These are phyloP conservation scores for Salvia miltiorrhiza DNA, from an alignment of 257 asterid species.

Conservation along the genomic window DNA sequence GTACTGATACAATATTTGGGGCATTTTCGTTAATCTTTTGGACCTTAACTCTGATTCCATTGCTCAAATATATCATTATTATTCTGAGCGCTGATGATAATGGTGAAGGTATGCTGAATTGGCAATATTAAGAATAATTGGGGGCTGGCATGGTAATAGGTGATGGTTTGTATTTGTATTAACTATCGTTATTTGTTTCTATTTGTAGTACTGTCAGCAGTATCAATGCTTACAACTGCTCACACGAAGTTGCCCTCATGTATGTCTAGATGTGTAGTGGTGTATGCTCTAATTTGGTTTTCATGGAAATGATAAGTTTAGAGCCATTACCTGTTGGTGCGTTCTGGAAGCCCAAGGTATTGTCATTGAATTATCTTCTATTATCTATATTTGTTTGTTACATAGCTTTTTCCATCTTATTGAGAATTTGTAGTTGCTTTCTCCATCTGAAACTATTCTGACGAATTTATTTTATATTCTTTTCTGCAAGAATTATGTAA, in stretches of 20 bases:
- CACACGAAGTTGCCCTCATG: constrained; percentile 32
- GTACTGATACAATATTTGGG: too few relatives aligned
- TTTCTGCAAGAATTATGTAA: background rate
- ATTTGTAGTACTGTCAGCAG: constrained; percentile 52
- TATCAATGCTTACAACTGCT: constrained; percentile 49
- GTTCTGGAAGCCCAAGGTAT: background rate
- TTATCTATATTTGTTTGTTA: background rate
- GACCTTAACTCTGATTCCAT: too few relatives aligned
- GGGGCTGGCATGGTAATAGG: constrained; percentile 95
- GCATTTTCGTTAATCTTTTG: too few relatives aligned
- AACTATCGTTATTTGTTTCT: background rate
- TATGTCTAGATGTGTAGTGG: constrained; percentile 16
- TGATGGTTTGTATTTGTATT: constrained; percentile 40
- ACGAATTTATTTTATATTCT: background rate
- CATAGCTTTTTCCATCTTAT: too few relatives aligned
- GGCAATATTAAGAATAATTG: constrained; percentile 32
- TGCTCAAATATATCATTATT: too few relatives aligned
- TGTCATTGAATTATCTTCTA: background rate
- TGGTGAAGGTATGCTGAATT: too few relatives aligned
- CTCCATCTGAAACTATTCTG: too few relatives aligned
- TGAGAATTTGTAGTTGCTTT: too few relatives aligned
- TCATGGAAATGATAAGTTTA: background rate
- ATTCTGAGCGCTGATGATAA: too few relatives aligned
- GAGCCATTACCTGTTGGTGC: background rate
- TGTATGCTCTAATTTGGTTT: background rate